Conservation (phyloP, 169 alveolate genomes). For the Theileria annulata region DNA sequence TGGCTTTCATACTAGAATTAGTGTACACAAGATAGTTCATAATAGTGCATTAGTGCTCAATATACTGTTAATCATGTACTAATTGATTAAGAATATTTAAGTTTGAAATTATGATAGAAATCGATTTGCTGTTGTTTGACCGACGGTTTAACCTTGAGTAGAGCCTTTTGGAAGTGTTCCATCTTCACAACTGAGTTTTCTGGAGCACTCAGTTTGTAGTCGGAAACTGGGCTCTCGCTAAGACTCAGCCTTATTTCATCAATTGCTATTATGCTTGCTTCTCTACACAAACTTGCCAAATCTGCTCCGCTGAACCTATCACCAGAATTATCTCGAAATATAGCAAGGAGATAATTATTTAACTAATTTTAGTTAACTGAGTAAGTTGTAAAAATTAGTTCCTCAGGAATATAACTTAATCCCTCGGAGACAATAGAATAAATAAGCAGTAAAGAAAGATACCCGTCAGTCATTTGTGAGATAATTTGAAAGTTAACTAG, state of each 20-base stretch:
- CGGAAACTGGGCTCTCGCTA: background rate
- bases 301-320: constrained; percentile 94
- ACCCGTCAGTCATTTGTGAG: constrained; percentile 85
- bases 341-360: too few relatives aligned
- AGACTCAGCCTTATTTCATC: constrained; percentile 60
- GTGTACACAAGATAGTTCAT: background rate
- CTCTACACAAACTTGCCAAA: constrained; percentile 88
- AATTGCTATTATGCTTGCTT: constrained; percentile 88
- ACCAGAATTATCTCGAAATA: background rate
- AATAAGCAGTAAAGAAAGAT: background rate
- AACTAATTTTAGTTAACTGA: too few relatives aligned
- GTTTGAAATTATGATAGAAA: constrained; percentile 48
- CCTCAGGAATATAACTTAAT: too few relatives aligned
- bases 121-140: constrained; percentile 66
- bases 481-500: constrained; percentile 76
- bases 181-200: constrained; percentile 33
- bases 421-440: background rate
- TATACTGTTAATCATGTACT: too few relatives aligned
- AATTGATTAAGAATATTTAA: background rate
- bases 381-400: too few relatives aligned
- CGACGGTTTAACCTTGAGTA: constrained; percentile 59
- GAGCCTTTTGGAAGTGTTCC: constrained; percentile 41
- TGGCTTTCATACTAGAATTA: background rate
- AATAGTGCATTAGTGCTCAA: too few relatives aligned
- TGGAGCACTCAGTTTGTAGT: constrained; percentile 31